These are phyloP conservation scores for Phlyctochytrium arcticum DNA, from an alignment of 192 early-diverging fungal genomes.

Conservation along the genomic window DNA sequence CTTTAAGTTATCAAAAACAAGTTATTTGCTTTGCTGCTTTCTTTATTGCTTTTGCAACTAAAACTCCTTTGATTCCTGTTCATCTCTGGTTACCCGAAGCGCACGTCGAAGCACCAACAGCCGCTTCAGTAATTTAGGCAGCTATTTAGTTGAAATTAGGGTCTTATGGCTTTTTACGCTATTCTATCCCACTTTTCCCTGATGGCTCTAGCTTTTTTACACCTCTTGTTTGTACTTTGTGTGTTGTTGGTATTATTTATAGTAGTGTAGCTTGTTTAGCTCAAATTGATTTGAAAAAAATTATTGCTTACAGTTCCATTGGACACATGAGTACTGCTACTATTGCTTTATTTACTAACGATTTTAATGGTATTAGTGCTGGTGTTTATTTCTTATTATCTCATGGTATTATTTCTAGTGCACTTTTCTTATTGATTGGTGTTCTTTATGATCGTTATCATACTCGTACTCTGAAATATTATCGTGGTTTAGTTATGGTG, in stretches of 20 bases:
- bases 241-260: slow-evolving; percentile 69
- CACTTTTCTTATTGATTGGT: slow-evolving; percentile 67
- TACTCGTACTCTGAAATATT: slow-evolving; percentile 70
- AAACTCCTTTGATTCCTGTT: slow-evolving; percentile 7
- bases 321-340: slow-evolving; percentile 66
- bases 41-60: slow-evolving; percentile 50
- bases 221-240: slow-evolving; percentile 65
- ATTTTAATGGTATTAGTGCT: slow-evolving; percentile 61
- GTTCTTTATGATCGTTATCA: slow-evolving; percentile 68
- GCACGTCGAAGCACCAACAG: slow-evolving; percentile 64
- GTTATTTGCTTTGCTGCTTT: background rate
- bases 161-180: slow-evolving; percentile 65
- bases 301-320: slow-evolving; percentile 70
- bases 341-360: slow-evolving; percentile 69
- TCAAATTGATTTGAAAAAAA: slow-evolving; percentile 71
- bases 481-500: slow-evolving; percentile 59
- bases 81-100: slow-evolving; percentile 39
- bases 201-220: slow-evolving; percentile 67
- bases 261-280: slow-evolving; percentile 66
- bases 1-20: background rate
- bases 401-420: slow-evolving; percentile 67
- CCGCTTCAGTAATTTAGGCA: slow-evolving; percentile 66
- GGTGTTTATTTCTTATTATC: slow-evolving; percentile 59
- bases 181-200: slow-evolving; percentile 64
- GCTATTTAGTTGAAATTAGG: slow-evolving; percentile 68